A percentile compares a stretch with the other conserved stretches of the same genome.
Conservation (phyloP, 495 filamentous ascomycete genomes). For the Hypoxylon subgilvum region DNA sequence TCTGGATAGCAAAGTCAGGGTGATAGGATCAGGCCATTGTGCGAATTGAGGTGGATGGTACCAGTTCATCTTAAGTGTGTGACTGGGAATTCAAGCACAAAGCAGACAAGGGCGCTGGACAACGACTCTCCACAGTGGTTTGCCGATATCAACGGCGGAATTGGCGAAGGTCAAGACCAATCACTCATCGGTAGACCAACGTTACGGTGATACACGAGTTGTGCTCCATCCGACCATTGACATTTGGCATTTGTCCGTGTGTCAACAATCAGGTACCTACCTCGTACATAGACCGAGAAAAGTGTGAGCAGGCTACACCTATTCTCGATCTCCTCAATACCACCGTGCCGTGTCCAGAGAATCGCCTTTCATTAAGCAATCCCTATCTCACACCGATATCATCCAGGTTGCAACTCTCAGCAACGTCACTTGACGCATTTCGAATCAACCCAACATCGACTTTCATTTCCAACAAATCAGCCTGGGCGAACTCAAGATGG, state of each 20-base stretch:
- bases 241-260: constrained; percentile 8
- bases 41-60: constrained; percentile 5
- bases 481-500: constrained; percentile 37
- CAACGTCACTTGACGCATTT: neutral
- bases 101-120: neutral
- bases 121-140: neutral
- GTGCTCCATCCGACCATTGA: constrained; percentile 11
- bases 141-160: constrained; percentile 10
- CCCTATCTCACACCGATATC: neutral
- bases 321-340: constrained; percentile 22
- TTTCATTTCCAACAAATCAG: neutral
- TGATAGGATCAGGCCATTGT: constrained; percentile 2
- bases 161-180: constrained; percentile 6
- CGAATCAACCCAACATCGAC: neutral
- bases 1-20: constrained; percentile 20
- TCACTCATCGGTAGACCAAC: neutral
- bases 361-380: neutral
- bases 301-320: constrained; percentile 23
- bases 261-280: no score
- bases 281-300: constrained; percentile 12
- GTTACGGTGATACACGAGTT: neutral
- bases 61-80: constrained; percentile 16
- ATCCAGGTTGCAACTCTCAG: constrained; percentile 3
- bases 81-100: constrained; percentile 4
- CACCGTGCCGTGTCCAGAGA: constrained; percentile 29